Evolutionary conservation across 2,329 filamentous ascomycete genomes (phyloP).

Genomic region (Arachnomyces sp.): DNA sequence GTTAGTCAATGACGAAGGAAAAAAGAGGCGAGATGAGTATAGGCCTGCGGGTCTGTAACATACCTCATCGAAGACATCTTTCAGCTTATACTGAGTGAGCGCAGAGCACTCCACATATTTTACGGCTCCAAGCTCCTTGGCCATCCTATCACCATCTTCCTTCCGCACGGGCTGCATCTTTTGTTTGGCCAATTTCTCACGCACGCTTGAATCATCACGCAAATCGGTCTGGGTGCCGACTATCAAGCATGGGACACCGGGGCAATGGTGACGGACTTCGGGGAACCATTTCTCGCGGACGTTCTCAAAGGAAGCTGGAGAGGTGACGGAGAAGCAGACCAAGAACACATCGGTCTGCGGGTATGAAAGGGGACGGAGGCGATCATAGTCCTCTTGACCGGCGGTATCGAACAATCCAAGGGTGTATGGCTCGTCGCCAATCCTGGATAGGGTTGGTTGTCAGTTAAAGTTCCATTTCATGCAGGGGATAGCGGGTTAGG

Average conservation of each 20-base stretch:
- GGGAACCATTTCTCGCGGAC: constrained; percentile 98
- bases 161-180: constrained; percentile 90
- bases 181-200: constrained; percentile 88
- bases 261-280: constrained; percentile 97
- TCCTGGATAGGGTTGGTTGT: constrained; percentile 52
- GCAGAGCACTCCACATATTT: constrained; percentile 99
- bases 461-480: background rate
- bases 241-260: constrained; percentile 93
- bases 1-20: constrained; percentile 13
- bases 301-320: constrained; percentile 97
- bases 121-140: constrained; percentile 91
- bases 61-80: constrained; percentile 99
- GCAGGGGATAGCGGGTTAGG: constrained; percentile 3
- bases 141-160: constrained; percentile 93
- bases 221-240: constrained; percentile 97
- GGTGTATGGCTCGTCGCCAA: constrained; percentile 97
- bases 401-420: constrained; percentile 96
- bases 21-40: constrained; percentile 7
- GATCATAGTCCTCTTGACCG: constrained; percentile 98
- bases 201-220: constrained; percentile 76
- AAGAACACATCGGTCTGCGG: constrained; percentile 98
- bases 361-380: constrained; percentile 90
- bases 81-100: constrained; percentile 94
- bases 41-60: constrained; percentile 19
- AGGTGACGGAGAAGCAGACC: constrained; percentile 97